phyloP scores from a whole-genome alignment of 768 basidiomycete species.

The Calocera viscosa region DNA sequence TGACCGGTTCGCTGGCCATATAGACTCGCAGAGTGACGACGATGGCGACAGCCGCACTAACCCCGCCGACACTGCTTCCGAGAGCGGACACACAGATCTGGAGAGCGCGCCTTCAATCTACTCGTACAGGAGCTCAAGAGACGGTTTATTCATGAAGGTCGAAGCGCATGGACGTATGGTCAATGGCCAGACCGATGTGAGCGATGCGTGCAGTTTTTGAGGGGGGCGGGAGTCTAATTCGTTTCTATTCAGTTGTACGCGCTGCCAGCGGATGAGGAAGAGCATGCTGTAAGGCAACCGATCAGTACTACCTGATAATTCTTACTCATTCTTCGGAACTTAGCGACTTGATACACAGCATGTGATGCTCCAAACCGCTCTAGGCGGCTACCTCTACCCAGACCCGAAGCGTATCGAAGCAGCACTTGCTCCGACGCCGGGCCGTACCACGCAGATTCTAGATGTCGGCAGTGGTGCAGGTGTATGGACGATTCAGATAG shows the following conservation, averaged over 20 bases:
- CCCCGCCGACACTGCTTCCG: constrained; percentile 6
- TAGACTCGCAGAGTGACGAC: constrained; percentile 1
- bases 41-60: constrained; percentile 4
- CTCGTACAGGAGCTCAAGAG: constrained; percentile 8
- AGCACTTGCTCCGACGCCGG: constrained; percentile 10
- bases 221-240: background rate
- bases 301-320: background rate
- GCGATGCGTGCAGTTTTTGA: background rate
- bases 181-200: constrained; percentile 1
- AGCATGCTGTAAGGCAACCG: background rate
- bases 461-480: constrained; percentile 16
- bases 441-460: constrained; percentile 9
- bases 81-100: constrained; percentile 6
- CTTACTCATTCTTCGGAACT: background rate
- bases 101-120: constrained; percentile 8
- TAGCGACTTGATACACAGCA: constrained; percentile 3
- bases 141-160: constrained; percentile 7
- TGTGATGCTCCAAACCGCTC: background rate
- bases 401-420: constrained; percentile 11
- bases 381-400: constrained; percentile 11
- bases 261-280: constrained; percentile 1
- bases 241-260: constrained; percentile 3
- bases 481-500: constrained; percentile 15
- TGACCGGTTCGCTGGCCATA: background rate
- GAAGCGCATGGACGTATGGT: constrained; percentile 3